Evolutionary conservation across 73 alveolate genomes (phyloP).

Genomic region (Tetrahymena thermophila): DNA sequence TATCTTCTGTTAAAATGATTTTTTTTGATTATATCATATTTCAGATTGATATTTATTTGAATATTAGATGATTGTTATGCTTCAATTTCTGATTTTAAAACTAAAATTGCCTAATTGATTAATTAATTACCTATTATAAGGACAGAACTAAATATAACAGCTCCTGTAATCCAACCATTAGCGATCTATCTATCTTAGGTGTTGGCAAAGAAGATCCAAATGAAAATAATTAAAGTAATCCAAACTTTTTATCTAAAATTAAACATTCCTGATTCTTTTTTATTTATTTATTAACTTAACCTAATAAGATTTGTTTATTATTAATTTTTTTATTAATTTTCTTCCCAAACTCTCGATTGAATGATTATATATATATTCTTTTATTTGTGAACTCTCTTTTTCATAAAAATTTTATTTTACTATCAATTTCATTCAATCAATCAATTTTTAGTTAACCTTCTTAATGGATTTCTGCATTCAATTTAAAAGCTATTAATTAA

Average conservation of each 20-base stretch:
- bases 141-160: background rate
- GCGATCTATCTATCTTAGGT: background rate
- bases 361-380: background rate
- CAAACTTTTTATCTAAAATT: background rate
- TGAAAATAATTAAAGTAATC: background rate
- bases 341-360: background rate
- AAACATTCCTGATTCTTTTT: background rate
- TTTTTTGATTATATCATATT: background rate
- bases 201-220: slow-evolving; percentile 1
- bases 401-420: background rate
- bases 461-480: background rate
- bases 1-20: background rate
- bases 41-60: background rate
- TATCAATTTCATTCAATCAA: background rate
- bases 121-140: background rate
- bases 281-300: background rate
- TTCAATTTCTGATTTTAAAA: background rate
- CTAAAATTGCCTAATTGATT: background rate
- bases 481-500: background rate
- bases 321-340: background rate
- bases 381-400: background rate
- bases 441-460: background rate
- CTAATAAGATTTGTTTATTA: background rate
- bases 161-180: background rate
- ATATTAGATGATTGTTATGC: background rate